Evolutionary conservation across 495 filamentous ascomycete genomes (phyloP), one percentile per base, ranked within the genome.

Genomic region (Xylaria acuta): DNA sequence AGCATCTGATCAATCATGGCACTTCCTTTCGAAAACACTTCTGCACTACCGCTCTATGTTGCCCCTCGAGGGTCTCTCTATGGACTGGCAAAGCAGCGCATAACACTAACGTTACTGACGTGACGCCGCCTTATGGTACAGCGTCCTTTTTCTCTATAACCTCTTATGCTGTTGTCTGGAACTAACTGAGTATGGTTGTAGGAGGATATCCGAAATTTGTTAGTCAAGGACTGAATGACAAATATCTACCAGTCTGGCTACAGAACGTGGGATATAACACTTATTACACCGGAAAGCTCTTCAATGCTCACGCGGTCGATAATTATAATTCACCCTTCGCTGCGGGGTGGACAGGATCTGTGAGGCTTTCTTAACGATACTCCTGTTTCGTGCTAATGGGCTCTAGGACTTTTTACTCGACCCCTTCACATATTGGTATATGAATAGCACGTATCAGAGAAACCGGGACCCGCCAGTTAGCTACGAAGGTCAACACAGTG

Each of bases 21-120:
- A 87, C 87, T 6, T 83, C 81, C 1, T 92, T 86, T 71, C 80
- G 79, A 58, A 84, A 85, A 63, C 90, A 92, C 75, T 91, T 88
- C 70, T 87, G 87, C 69, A 90, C 90, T 1, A 90, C 86, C 2
- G 85, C 90, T 16, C 80, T 91, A 16, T 92, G 90, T 76, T 92
- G 90, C 53, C 90, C 90, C 0, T 87, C 89, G 3, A 81, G 90
- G 16, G 90, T 91, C 0, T 89, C 85, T 25, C 75, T 92, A 5
- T 88, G 83, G 88, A 92, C 90, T 0, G 91, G 91, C 20, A 87
- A 88, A 73, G 84, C 87, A 45, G 89, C 90, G 1, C 91, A 93
- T 77, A 93, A 93, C 75, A 92, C 91, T 22, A 93, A 93, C 72
- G 90, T 93, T 8, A 93, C 91, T 1, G 89, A 92, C 69, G 88